Percentiles rank a stretch among this genome's conserved stretches.
phyloP scores from a whole-genome alignment of 768 basidiomycete genomes.

The Hirschioporus abietinus region DNA sequence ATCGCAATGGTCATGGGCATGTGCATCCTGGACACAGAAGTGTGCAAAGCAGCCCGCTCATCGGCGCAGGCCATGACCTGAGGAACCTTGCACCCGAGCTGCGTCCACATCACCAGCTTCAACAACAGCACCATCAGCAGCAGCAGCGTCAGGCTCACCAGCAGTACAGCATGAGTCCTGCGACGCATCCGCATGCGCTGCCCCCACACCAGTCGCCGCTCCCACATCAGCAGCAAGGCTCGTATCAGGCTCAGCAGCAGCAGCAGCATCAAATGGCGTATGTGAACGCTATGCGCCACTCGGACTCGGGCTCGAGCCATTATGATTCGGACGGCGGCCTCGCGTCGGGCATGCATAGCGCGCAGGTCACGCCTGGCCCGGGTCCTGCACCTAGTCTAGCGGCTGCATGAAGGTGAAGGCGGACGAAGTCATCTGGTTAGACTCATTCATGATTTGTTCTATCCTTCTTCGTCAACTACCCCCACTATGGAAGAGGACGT shows the following conservation, averaged over 20 bases:
- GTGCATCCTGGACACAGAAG: constrained; percentile 8
- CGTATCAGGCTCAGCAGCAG: neutral
- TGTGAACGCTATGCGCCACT: neutral
- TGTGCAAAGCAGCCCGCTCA: constrained; percentile 11
- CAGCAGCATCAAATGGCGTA: neutral
- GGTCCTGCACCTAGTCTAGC: neutral
- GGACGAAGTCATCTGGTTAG: neutral
- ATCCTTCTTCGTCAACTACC: neutral
- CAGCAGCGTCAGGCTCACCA: neutral
- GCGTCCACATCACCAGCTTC: neutral
- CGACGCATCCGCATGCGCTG: neutral
- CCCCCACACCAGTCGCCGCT: neutral
- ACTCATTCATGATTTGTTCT: neutral
- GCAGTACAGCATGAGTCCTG: neutral
- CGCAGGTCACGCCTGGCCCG: neutral
- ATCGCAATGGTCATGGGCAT: neutral
- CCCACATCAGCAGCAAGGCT: neutral
- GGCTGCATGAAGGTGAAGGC: neutral
- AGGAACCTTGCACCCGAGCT: neutral
- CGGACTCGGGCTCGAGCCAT: neutral
- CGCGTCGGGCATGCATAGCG: neutral
- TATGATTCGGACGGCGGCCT: neutral
- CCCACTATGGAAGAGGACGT: neutral
- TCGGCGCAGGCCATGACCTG: constrained; percentile 6
- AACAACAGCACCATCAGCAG: neutral